phyloP scores from a whole-genome alignment of 495 filamentous ascomycete species.

The Podospora tetraspora region DNA sequence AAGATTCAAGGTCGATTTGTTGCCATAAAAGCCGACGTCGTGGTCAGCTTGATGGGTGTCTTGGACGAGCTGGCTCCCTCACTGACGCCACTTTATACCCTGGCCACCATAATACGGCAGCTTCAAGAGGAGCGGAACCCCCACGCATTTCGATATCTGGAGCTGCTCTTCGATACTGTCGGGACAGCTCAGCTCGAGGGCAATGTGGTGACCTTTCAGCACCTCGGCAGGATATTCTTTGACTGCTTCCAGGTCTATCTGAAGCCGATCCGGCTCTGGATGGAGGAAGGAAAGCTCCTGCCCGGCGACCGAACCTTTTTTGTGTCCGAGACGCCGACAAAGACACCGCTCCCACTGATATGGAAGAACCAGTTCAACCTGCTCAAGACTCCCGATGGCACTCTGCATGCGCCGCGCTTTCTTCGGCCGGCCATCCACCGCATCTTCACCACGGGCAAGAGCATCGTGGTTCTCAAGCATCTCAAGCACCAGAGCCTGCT shows the following conservation, averaged over 20 bases:
- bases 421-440: slow-evolving; percentile 59
- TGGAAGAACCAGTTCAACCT: slow-evolving; percentile 76
- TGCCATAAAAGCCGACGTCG: slow-evolving; percentile 37
- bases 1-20: slow-evolving; percentile 43
- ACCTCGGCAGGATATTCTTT: slow-evolving; percentile 66
- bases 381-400: slow-evolving; percentile 47
- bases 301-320: slow-evolving; percentile 65
- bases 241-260: slow-evolving; percentile 79
- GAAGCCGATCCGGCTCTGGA: slow-evolving; percentile 74
- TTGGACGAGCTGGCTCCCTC: slow-evolving; percentile 52
- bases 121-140: slow-evolving; percentile 35
- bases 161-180: slow-evolving; percentile 64
- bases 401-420: slow-evolving; percentile 65
- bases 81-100: slow-evolving; percentile 48
- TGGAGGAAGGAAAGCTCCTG: slow-evolving; percentile 71
- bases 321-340: slow-evolving; percentile 51
- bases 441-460: slow-evolving; percentile 85
- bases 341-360: slow-evolving; percentile 56
- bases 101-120: slow-evolving; percentile 46
- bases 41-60: slow-evolving; percentile 57
- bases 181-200: slow-evolving; percentile 65
- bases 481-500: slow-evolving; percentile 42
- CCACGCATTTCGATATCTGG: slow-evolving; percentile 57
- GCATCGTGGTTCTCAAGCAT: slow-evolving; percentile 70
- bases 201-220: slow-evolving; percentile 52